These are phyloP conservation scores for Dioszegia crocea DNA, from an alignment of 768 basidiomycete species.

Conservation along the genomic window DNA sequence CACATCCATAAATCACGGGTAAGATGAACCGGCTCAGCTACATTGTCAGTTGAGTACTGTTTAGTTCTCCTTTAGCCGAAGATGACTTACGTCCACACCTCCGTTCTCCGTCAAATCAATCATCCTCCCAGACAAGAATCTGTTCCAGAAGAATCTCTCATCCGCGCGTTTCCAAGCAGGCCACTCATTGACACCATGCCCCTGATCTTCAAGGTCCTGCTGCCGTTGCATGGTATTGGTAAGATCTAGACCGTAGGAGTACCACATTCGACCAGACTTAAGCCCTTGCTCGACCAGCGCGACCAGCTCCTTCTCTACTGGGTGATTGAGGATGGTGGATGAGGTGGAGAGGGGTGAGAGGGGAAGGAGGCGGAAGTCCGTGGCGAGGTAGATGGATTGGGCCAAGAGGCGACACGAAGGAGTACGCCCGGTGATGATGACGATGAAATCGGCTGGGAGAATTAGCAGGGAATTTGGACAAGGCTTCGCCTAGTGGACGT, in stretches of 20 bases:
- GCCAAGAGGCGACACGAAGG: slow-evolving; percentile 73
- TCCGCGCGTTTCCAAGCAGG: slow-evolving; percentile 63
- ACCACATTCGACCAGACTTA: slow-evolving; percentile 72
- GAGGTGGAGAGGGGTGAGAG: slow-evolving; percentile 67
- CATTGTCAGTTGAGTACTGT: background rate
- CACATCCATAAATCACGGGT: slow-evolving; percentile 91
- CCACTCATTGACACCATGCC: slow-evolving; percentile 48
- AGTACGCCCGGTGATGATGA: slow-evolving; percentile 78
- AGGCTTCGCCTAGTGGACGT: slow-evolving; percentile 11
- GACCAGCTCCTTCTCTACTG: slow-evolving; percentile 81
- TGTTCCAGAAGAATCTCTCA: slow-evolving; percentile 98
- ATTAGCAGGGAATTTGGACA: background rate
- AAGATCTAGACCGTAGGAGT: slow-evolving; percentile 85
- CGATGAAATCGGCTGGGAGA: slow-evolving; percentile 80
- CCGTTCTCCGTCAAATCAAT: slow-evolving; percentile 58
- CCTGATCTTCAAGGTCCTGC: slow-evolving; percentile 57
- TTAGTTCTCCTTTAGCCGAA: background rate
- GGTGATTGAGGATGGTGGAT: slow-evolving; percentile 64
- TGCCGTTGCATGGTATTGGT: slow-evolving; percentile 83
- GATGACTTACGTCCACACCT: slow-evolving; percentile 62
- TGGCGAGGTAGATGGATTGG: slow-evolving; percentile 81
- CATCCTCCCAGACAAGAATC: slow-evolving; percentile 63
- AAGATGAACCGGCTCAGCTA: slow-evolving; percentile 85
- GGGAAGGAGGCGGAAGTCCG: slow-evolving; percentile 86
- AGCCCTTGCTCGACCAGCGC: slow-evolving; percentile 82